Base-by-base conservation (phyloP, 2,329 filamentous ascomycete genomes). In the Neonectria neomacrospora region DNA sequence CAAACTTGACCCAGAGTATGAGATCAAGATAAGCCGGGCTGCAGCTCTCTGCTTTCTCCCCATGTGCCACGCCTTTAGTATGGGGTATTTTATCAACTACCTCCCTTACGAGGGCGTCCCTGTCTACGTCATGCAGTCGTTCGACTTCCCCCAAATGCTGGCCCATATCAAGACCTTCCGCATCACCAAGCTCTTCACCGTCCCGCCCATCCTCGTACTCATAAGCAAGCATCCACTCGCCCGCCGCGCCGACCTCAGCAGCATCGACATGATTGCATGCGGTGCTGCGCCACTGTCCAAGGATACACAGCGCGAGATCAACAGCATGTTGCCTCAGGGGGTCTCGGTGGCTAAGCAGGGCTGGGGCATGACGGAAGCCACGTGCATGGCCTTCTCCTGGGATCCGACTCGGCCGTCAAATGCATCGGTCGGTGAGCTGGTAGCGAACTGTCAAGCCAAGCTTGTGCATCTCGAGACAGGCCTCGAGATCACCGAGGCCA, bases 331-430 rank as follows among this genome's bases (percentile, higher is more conserved):
- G 82, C 77, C 76, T 2, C 57, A 66, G 26, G 71, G 73, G 3
- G 70, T 74, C 1, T 58, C 84, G 8, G 56, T 67, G 2, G 67
- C 85, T 12, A 80, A 81, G 73, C 92, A 95, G 77, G 93, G 92
- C 4, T 96, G 92, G 91, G 93, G 93, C 5, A 95, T 96, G 93
- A 96, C 93, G 1, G 93, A 96, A 75, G 80, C 86, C 3, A 96
- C 92, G 0, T 95, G 92, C 76, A 88, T 90, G 0, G 82, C 86
- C 18, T 83, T 91, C 12, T 83, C 83, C 7, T 94, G 89, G 85
- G 83, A 91, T 66, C 84, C 92, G 20, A 95, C 94, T 73, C 65
- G 67, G 45, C 54, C 67, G 8, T 64, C 66, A 16, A 74, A 69
- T 37, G 61, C 70, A 44, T 73, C 73, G 16, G 70, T 72, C 18